A percentile compares a stretch with the other conserved stretches of the same genome.
These are phyloP conservation scores for Astrephomene gubernaculifera DNA, from an alignment of 139 green algal species.

Conservation along the genomic window DNA sequence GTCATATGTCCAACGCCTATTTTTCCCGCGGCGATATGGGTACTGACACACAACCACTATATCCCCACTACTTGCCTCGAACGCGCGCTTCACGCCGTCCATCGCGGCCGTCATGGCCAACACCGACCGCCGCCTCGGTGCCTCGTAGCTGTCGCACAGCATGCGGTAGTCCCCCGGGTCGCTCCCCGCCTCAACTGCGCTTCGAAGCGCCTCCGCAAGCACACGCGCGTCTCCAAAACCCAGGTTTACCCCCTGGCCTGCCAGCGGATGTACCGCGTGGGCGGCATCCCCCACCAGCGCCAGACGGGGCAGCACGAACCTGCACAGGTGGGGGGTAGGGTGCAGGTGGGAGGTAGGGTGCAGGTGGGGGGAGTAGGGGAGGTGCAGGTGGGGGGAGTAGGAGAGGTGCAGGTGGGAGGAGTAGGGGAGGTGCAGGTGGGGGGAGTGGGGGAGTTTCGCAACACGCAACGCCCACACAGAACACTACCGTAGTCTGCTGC, in stretches of 20 bases:
- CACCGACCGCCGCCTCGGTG: slow-evolving; percentile 67
- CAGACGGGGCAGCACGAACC: slow-evolving; percentile 78
- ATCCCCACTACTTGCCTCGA: slow-evolving; percentile 62
- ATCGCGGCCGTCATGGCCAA: slow-evolving; percentile 73
- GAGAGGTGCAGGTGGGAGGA: no score
- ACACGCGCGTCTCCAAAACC: slow-evolving; percentile 79
- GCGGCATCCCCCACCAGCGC: slow-evolving; percentile 88
- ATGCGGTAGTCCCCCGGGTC: slow-evolving; percentile 49
- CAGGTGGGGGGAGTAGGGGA: no score
- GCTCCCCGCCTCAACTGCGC: slow-evolving; percentile 60
- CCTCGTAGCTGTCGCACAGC: slow-evolving; percentile 67
- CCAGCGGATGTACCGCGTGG: slow-evolving; percentile 84
- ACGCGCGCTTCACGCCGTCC: slow-evolving; percentile 69
- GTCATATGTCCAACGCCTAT: no score
- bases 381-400: no score
- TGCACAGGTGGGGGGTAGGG: slow-evolving; percentile 24
- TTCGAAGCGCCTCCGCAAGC: slow-evolving; percentile 65
- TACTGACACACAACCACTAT: no score
- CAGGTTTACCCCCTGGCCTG: slow-evolving; percentile 87
- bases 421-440: no score
- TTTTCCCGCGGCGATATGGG: no score
- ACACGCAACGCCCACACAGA: no score
- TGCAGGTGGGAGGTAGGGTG: no score
- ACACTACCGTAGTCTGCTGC: no score
- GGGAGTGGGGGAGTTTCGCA: no score